Evolutionary conservation across 192 early-diverging fungal genomes (phyloP), one percentile per base, ranked within the genome.

Genomic region (Entrophospora sp.): DNA sequence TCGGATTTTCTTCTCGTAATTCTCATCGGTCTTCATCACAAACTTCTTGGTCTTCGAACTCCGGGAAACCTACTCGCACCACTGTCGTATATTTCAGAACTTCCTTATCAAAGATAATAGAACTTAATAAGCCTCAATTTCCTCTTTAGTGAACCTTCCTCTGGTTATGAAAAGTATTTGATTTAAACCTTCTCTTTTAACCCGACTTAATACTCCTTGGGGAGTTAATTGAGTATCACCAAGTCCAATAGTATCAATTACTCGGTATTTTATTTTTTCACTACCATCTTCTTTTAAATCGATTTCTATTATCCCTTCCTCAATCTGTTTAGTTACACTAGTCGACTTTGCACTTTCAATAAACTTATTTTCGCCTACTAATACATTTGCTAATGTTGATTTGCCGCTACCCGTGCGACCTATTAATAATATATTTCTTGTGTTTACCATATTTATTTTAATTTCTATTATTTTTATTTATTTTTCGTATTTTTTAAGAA

Each of bases 321-420:
- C 14, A 40, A 40, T 40, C 14, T 40, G 8, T 14, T 40, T 40
- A 40, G 49, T 52, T 52, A 52, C 49, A 25, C 49, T 52, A 52
- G 22, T 52, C 0, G 20, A n/a, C 1, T n/a, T 24, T 2, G 1
- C 25, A n/a, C 24, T 27, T 52, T 52, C 49, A 10, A n/a, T 20
- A 52, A 52, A 52, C 5, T 52, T 9, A 52, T 52, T 52, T 24
- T n/a, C 22, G 22, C 22, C 22, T n/a, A 27, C 25, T 25, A 52
- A 22, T 12, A 52, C 49, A 52, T 52, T 52, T 24, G 49, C 49
- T n/a, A 52, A 20, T 1, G 49, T 12, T 24, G 49, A 52, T 27
- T 52, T 52, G 14, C 49, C 49, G 49, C 49, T 52, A 12, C 49
- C 49, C 10, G 49, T 52, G n/a, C n/a, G n/a, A 24, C 49, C 49